Evolutionary conservation across 2,329 filamentous ascomycete genomes (phyloP), one percentile per base, ranked within the genome.

Genomic region (Massarina eburnea): DNA sequence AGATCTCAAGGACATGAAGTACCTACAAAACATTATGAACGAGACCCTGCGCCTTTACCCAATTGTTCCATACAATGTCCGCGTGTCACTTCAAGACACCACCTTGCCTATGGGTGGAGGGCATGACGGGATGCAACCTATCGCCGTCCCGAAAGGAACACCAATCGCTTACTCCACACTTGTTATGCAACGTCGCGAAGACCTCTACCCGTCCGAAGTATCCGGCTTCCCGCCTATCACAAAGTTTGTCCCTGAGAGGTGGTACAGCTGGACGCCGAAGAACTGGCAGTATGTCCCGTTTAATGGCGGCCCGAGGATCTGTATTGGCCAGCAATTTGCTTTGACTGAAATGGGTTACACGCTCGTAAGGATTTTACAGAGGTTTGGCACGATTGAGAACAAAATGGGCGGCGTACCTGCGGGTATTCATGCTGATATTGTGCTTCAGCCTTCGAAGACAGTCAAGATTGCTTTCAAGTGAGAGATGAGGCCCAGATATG

Each of bases 1-100:
- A 10, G 82, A 96, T 63, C 78, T 96, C 48, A 96, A 95, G 76
- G 79, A 79, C 54, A 95, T 96, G 90, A 86, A 87, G 59, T 96
- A 92, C 67, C 80, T 68, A 6, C 60, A 65, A 34, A 62, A 69
- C 46, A 59, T 68, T 24, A 36, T 71, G 1, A 68, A 70, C 50
- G 66, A 68, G 37, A 62, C 61, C 1, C 62, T 79, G 4, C 71
- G 76, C 8, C 61, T 78, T 15, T 78, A 77, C 50, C 76, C 76
- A 2, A 70, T 75, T 3, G 75, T 78, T 3, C 76, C 76, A 1
- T 77, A 72, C 66, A 78, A 79, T 54, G 68, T 77, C 18, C 74
- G 76, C 36, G 58, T 75, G 8, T 68, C 76, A 0, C 65, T 78
- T 2, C 61, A 67, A 15, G 75, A 78, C 52, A 76, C 75, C 4